Base-by-base conservation (phyloP, 2,329 filamentous ascomycete species). In the Fusarium bactridioides region DNA sequence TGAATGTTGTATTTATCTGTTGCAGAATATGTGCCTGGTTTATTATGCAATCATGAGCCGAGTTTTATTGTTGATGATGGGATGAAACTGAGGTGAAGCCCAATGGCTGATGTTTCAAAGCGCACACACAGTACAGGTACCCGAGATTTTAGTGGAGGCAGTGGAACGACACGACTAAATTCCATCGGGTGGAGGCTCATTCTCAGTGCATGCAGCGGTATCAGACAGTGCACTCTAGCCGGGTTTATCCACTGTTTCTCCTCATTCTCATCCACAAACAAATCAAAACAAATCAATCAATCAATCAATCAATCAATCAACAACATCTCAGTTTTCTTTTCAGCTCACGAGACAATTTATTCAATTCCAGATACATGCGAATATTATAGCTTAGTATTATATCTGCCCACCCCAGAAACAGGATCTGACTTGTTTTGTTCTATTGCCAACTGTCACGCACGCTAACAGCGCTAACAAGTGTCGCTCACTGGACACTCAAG, bases 401-500 rank as follows among this genome's bases (percentile, higher is more conserved):
- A 33, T 15, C 23, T 33, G 5, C 29, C 21, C 2, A 13, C 31
- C 31, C 31, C 3, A 33, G 27, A 54, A 33, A 55, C 37, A 48
- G 35, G 33, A 18, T 44, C 50, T 67, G 45, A 48, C 57, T 60
- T 73, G 61, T 70, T 73, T 59, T 73, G 61, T 70, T 73, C 37
- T 50, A 50, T 43, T 69, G 67, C 59, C 70, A 70, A 45, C 65
- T 73, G 70, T 64, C 70, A 73, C 57, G 18, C 29, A 64, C 70
- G 70, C 62, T 71, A 73, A 62, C 23, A 61, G 53, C 70, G 55
- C 62, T 65, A 61, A 41, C 33, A 65, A 47, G 64, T 63, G 57
- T 63, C 44, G 60, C 54, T 40, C 53, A 33, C 61, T 64, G 61
- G 65, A 67, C 59, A 59, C 51, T 62, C 41, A 29, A 54, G 59